Evolutionary conservation across 179 eudicot species (phyloP).

Genomic region (Silene coronaria): DNA sequence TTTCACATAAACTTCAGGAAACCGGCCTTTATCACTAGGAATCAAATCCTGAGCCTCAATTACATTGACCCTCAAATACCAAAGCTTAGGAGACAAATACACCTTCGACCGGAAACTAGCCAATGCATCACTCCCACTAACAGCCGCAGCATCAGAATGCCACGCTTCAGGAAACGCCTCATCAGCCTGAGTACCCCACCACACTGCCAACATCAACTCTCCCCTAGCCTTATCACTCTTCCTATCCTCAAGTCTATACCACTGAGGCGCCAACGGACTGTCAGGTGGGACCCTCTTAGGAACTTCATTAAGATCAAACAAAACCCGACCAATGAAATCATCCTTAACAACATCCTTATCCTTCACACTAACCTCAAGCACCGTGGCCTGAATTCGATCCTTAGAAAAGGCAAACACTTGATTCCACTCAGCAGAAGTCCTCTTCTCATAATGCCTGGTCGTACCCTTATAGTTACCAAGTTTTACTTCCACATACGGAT

Average conservation of each 20-base stretch:
- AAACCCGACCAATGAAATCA: slow-evolving; percentile 59
- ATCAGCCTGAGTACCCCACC: slow-evolving; percentile 97
- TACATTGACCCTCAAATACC: slow-evolving; percentile 84
- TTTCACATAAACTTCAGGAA: slow-evolving; percentile 64
- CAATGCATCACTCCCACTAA: slow-evolving; percentile 67
- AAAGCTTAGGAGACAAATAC: slow-evolving; percentile 80
- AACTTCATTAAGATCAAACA: slow-evolving; percentile 70
- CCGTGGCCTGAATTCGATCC: slow-evolving; percentile 64
- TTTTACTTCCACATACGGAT: slow-evolving; percentile 65
- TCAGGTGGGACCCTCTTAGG: slow-evolving; percentile 88
- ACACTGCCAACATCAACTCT: slow-evolving; percentile 87
- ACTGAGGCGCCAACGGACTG: slow-evolving; percentile 90
- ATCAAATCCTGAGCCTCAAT: slow-evolving; percentile 85
- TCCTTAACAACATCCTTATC: slow-evolving; percentile 74
- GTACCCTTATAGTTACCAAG: slow-evolving; percentile 66
- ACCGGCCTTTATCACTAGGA: slow-evolving; percentile 48
- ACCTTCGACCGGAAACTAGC: slow-evolving; percentile 78
- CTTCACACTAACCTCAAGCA: slow-evolving; percentile 66
- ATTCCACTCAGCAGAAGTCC: slow-evolving; percentile 57
- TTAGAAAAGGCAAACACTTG: slow-evolving; percentile 74
- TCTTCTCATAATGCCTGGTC: slow-evolving; percentile 58
- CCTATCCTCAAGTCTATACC: slow-evolving; percentile 78
- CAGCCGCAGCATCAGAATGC: slow-evolving; percentile 78
- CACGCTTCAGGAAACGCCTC: slow-evolving; percentile 94
- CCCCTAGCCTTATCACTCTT: slow-evolving; percentile 55